phyloP scores from a whole-genome alignment of 2,329 filamentous ascomycete species.

The Fusarium buharicum region DNA sequence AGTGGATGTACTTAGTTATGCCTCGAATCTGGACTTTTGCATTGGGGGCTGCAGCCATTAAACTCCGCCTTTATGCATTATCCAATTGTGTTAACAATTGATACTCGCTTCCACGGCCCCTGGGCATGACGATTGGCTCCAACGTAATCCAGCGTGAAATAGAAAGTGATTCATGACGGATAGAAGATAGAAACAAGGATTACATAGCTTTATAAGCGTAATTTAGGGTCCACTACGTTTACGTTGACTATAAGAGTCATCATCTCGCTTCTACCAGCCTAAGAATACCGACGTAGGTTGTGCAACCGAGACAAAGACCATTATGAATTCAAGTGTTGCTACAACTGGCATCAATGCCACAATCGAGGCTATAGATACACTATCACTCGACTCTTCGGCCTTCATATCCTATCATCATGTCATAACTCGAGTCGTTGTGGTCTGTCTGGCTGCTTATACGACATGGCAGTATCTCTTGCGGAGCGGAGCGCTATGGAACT shows the following conservation, averaged over 20 bases:
- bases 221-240: too few species aligned
- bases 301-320: not conserved
- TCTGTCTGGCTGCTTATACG: not conserved
- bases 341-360: not conserved
- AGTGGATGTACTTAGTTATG: too few species aligned
- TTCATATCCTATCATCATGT: not conserved
- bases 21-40: not conserved
- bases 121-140: not conserved
- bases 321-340: not conserved
- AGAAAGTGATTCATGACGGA: not conserved
- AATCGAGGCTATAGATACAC: too few species aligned
- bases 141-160: not conserved
- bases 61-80: not conserved
- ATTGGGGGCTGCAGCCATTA: not conserved
- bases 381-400: fast-evolving
- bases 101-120: not conserved
- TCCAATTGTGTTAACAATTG: not conserved
- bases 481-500: not conserved
- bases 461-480: constrained; percentile 1
- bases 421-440: not conserved
- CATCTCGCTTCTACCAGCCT: too few species aligned
- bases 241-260: not conserved
- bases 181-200: not conserved
- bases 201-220: not conserved
- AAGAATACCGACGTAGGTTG: not conserved